Evolutionary conservation across 495 filamentous ascomycete genomes (phyloP).

Genomic region (Penicillium fimorum): DNA sequence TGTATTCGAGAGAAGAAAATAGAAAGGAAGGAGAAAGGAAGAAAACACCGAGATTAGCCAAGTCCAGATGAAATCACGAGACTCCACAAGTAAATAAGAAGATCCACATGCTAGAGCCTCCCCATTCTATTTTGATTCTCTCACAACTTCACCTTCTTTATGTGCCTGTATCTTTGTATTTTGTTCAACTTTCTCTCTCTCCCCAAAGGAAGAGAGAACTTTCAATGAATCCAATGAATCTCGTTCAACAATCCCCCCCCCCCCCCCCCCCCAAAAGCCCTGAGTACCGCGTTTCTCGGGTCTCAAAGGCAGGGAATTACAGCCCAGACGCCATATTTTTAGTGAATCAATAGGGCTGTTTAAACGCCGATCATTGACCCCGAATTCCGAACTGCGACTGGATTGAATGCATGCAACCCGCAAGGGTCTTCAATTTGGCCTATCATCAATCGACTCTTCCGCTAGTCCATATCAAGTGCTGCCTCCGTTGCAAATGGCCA

Average conservation of each 20-base stretch:
- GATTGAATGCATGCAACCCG: neutral
- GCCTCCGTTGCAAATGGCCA: neutral
- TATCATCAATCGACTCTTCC: neutral
- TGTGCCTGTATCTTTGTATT: neutral
- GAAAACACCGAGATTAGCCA: neutral
- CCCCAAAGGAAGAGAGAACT: neutral
- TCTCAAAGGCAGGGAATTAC: neutral
- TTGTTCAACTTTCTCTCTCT: neutral
- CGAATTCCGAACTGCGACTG: neutral
- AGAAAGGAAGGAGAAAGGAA: constrained; percentile 5
- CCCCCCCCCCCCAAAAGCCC: neutral
- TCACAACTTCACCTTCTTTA: neutral
- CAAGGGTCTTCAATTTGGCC: neutral
- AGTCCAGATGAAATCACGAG: constrained; percentile 13
- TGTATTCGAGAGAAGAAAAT: constrained; percentile 2
- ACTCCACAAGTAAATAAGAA: constrained; percentile 5
- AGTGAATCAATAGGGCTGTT: neutral
- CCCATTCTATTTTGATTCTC: constrained; percentile 9
- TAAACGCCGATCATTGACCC: neutral
- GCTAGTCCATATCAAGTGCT: neutral
- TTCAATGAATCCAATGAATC: neutral
- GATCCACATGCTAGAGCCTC: constrained; percentile 11
- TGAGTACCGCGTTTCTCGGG: neutral
- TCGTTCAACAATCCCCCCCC: neutral
- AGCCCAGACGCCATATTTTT: neutral